Base-by-base conservation (phyloP, 257 asterid species). In the Verbascum thapsus region DNA sequence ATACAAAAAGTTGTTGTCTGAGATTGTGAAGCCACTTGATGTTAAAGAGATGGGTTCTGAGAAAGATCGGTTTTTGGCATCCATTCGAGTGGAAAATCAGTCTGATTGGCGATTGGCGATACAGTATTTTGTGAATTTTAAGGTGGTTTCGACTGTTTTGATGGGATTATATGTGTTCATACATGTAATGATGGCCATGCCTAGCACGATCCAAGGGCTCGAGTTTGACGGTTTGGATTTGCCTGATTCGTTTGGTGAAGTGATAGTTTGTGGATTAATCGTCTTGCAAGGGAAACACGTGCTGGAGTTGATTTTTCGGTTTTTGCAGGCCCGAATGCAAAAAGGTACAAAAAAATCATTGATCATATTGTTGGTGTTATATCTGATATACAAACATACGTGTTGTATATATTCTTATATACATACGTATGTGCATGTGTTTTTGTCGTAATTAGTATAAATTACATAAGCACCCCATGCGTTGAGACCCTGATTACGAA, bases 181-280 rank as follows among this genome's bases (percentile, higher is more conserved):
- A 49, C 99, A 94, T 84, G 69, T 90, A 63, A 82, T 85, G 72
- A 58, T 81, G 61, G 81, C 92, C 55, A 63, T 65, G 67, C 96
- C 97, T 43, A 81, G 88, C 80, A 62, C 89, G 4, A 63, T 87
- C 71, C 95, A 94, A 60, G 99, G 99, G 61, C 97, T 94, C 62
- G 99, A 94, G 78, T 90, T 94, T 77, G 88, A 76, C 64, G 99
- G 99, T 52, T 78, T 94, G 37, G 99, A 94, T 78, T 80, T 94
- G 76, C 99, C 99, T 16, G 99, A 94, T 82, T 90, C 99, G 20
- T 72, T 94, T 61, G 99, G 97, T 34, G 99, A 94, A 76, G 6
- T 94, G 71, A 83, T 94, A 58, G 95, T 90, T 61, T 82, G 86
- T 66, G 95, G 92, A 51, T 87, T 90, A 47, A 69, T 94, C 75